Percentiles rank a stretch among this genome's conserved stretches.
phyloP scores from a whole-genome alignment of 345 rosid genomes.

The Mercurialis annua region DNA sequence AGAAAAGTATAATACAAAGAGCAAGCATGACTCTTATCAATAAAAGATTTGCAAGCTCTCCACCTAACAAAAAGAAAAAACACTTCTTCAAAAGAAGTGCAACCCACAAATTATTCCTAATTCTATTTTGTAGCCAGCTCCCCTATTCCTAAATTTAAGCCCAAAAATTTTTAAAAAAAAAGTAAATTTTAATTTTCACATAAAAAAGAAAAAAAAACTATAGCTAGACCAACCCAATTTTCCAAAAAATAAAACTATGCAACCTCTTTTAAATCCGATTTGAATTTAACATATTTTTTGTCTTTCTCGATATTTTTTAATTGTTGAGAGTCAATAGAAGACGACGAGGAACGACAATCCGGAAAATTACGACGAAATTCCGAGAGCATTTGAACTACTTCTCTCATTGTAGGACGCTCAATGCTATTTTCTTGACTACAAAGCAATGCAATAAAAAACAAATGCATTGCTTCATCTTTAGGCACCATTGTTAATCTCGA shows the following conservation, averaged over 20 bases:
- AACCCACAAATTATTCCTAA: constrained; percentile 23
- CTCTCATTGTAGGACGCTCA: constrained; percentile 93
- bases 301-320: constrained; percentile 19
- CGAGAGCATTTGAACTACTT: constrained; percentile 86
- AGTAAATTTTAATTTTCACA: constrained; percentile 24
- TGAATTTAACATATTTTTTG: constrained; percentile 16
- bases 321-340: constrained; percentile 5
- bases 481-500: constrained; percentile 51
- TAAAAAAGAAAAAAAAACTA: constrained; percentile 1
- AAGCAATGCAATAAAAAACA: constrained; percentile 79
- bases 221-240: constrained; percentile 19
- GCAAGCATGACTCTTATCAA: constrained; percentile 1
- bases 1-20: constrained; percentile 10
- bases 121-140: constrained; percentile 18
- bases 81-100: constrained; percentile 24
- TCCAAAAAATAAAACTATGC: neutral
- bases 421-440: constrained; percentile 88
- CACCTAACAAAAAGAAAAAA: neutral
- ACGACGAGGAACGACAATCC: neutral
- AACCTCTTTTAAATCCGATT: constrained; percentile 18
- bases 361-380: constrained; percentile 17
- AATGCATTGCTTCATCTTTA: constrained; percentile 63
- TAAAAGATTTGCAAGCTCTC: constrained; percentile 19
- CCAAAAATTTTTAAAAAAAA: neutral
- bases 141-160: constrained; percentile 13